Conservation (phyloP, 345 rosid genomes). For the Citrus hindsii region DNA sequence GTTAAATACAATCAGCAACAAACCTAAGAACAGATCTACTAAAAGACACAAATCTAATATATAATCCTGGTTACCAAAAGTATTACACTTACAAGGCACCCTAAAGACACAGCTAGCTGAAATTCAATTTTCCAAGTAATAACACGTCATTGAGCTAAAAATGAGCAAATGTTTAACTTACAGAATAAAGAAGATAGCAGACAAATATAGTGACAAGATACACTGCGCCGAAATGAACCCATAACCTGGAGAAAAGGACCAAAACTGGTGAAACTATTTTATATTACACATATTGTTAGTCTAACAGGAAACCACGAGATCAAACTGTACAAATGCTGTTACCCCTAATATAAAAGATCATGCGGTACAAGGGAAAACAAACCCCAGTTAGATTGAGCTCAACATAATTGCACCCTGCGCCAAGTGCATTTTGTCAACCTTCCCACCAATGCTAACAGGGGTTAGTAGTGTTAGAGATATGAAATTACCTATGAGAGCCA, state of each 20-base stretch:
- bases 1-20: neutral
- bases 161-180: conserved; percentile 33
- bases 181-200: conserved; percentile 74
- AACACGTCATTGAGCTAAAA: neutral
- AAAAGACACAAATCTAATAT: neutral
- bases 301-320: neutral
- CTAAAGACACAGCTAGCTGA: neutral
- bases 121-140: neutral
- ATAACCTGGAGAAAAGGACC: conserved; percentile 58
- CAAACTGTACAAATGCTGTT: neutral
- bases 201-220: conserved; percentile 69
- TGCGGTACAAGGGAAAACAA: neutral
- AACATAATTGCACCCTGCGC: neutral
- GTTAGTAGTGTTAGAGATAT: neutral
- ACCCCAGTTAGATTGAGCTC: neutral
- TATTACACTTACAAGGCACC: conserved; percentile 3
- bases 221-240: conserved; percentile 87
- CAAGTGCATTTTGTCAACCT: conserved; percentile 2
- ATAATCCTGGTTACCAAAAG: neutral
- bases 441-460: neutral
- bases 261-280: conserved; percentile 15
- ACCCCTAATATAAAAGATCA: neutral
- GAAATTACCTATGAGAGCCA: conserved; percentile 61
- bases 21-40: neutral
- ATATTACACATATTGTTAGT: neutral